Evolutionary conservation across 1,284 basidiomycete species (phyloP), one percentile per base, ranked within the genome.

Genomic region (Peniophora sp.): DNA sequence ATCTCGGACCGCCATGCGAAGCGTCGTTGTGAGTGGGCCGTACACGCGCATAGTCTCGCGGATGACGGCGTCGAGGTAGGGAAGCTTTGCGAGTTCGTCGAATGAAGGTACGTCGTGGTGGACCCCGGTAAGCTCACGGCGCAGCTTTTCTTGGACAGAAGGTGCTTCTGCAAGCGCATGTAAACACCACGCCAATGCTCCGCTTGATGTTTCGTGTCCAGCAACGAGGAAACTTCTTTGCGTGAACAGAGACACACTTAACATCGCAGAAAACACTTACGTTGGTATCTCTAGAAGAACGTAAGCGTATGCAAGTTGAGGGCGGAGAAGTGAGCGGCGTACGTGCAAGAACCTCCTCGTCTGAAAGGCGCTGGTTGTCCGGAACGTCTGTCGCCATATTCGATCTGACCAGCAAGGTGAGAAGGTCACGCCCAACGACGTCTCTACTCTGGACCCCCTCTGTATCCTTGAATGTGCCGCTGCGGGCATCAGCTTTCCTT

Each of bases 251-350:
- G 15, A 32, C 9, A 27, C 27, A n/a, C 11, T 15, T 14, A 18
- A 9, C 32, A 17, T n/a, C 17, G 15, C 10, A 9, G n/a, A 36
- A 47, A 23, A 45, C 10, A 12, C 27, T 5, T 32, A 41, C 0
- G 78, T 79, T 0, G 78, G 74, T 3, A 81, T 67, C 66, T 80
- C 78, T 79, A n/a, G 1, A 34, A 43, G n/a, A 15, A 17, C n/a
- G 20, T 15, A 24, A 20, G 6, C 37, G 15, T 15, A 41, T n/a
- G 6, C 5, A 5, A 20, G 8, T 5, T n/a, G 8, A 20, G 8
- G 37, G 15, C 37, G 15, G n/a, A 20, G 37, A 41, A 15, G 5
- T 15, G 20, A 18, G 11, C 8, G 20, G 22, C 43, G 20, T 15
- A 45, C 43, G 43, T 8, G 43, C 43, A 24, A 45, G 43, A 22